Evolutionary conservation across 2,329 filamentous ascomycete species (phyloP).

Genomic region (Fusarium anguioides): DNA sequence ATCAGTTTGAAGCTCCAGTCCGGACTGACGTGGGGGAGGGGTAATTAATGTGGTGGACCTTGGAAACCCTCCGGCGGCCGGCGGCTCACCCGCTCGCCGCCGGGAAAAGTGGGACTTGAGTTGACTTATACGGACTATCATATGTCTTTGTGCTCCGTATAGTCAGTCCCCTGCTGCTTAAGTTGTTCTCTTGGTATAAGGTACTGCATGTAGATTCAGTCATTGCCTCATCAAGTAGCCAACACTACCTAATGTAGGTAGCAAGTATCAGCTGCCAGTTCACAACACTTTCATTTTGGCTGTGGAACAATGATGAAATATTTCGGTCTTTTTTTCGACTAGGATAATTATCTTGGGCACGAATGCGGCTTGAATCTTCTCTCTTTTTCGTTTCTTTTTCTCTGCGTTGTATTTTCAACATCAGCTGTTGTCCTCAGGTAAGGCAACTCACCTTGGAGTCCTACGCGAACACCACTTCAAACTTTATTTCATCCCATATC

Average conservation of each 20-base stretch:
- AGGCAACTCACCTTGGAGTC: background rate
- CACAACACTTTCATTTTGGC: too few relatives aligned
- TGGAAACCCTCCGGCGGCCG: constrained; percentile 5
- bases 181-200: too few relatives aligned
- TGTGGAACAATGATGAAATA: too few relatives aligned
- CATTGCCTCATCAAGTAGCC: too few relatives aligned
- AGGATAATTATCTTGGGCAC: background rate
- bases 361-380: background rate
- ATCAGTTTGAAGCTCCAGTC: constrained; percentile 32
- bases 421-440: background rate
- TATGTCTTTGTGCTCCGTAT: background rate
- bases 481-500: background rate
- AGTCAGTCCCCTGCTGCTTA: too few relatives aligned
- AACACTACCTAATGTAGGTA: too few relatives aligned
- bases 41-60: constrained; percentile 1
- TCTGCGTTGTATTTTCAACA: background rate
- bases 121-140: background rate
- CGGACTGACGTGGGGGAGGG: constrained; percentile 28
- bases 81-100: background rate
- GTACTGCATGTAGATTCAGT: too few relatives aligned
- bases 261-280: too few relatives aligned
- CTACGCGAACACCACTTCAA: background rate
- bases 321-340: too few relatives aligned
- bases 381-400: background rate
- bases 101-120: constrained; percentile 18